phyloP scores from a whole-genome alignment of 176 grass and related monocot species.

The Oryza punctata region DNA sequence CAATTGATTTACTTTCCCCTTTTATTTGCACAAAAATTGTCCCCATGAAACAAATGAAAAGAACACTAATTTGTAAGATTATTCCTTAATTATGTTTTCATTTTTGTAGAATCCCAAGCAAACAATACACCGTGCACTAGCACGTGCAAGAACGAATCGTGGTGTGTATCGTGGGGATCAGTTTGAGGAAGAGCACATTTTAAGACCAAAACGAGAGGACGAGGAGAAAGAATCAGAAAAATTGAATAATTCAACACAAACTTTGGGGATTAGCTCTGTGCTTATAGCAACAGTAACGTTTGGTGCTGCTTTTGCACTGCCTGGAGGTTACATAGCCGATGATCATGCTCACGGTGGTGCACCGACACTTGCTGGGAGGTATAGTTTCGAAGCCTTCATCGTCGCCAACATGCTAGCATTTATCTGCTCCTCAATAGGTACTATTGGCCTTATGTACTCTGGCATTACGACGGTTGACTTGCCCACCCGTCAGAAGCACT shows the following conservation, averaged over 20 bases:
- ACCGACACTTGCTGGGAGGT: constrained; percentile 6
- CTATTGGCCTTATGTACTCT: constrained; percentile 23
- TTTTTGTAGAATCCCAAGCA: constrained; percentile 23
- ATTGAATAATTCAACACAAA: constrained; percentile 22
- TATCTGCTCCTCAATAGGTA: not conserved
- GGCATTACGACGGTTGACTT: constrained; percentile 20
- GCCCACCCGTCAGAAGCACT: not conserved
- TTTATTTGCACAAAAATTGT: not conserved
- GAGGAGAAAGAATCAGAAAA: constrained; percentile 31
- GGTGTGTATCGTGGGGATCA: constrained; percentile 25
- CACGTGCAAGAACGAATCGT: not conserved
- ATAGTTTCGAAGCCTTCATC: not conserved
- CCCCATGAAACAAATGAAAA: not conserved
- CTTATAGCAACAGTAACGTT: constrained; percentile 19
- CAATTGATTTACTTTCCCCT: too few species aligned
- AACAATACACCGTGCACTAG: not conserved
- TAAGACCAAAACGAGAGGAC: not conserved
- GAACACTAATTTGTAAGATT: not conserved
- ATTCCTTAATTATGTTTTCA: not conserved
- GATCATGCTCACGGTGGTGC: not conserved
- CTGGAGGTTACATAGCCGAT: constrained; percentile 21
- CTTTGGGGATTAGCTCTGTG: constrained; percentile 18
- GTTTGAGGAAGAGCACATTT: constrained; percentile 21
- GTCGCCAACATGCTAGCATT: constrained; percentile 17
- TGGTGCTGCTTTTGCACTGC: not conserved